Percentiles rank a stretch among this genome's conserved stretches.
Evolutionary conservation across 2,329 filamentous ascomycete species (phyloP).

Genomic region (Juglanconis juglandina): DNA sequence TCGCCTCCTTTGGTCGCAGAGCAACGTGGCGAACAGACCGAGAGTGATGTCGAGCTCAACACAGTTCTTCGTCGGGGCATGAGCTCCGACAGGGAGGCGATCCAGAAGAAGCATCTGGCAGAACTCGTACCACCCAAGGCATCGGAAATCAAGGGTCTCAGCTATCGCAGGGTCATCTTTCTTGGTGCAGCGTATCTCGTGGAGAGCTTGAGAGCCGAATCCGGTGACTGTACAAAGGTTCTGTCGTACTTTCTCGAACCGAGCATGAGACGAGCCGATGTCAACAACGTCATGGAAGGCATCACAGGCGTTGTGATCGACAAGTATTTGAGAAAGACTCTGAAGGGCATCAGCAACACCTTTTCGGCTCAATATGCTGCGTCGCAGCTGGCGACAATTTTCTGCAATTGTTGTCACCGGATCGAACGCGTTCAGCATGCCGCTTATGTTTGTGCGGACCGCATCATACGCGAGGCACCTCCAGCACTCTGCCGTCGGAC

Average conservation of each 20-base stretch:
- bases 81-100: constrained; percentile 70
- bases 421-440: constrained; percentile 89
- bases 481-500: constrained; percentile 86
- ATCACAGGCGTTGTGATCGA: constrained; percentile 68
- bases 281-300: constrained; percentile 63
- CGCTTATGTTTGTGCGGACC: constrained; percentile 77
- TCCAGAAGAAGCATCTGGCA: constrained; percentile 76
- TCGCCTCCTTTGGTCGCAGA: constrained; percentile 85
- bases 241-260: constrained; percentile 94
- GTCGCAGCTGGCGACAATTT: constrained; percentile 77
- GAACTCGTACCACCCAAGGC: constrained; percentile 73
- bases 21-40: constrained; percentile 81
- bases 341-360: constrained; percentile 66
- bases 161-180: constrained; percentile 88
- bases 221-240: constrained; percentile 86
- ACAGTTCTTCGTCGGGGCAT: constrained; percentile 85
- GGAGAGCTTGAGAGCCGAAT: constrained; percentile 79
- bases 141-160: constrained; percentile 74
- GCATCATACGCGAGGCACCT: constrained; percentile 78
- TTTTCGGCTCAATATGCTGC: constrained; percentile 94
- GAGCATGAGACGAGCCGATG: constrained; percentile 65
- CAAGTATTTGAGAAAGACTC: constrained; percentile 72
- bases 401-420: constrained; percentile 88
- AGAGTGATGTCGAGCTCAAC: constrained; percentile 96
- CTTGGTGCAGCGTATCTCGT: constrained; percentile 86